Evolutionary conservation across 192 early-diverging fungal genomes (phyloP).

Genomic region (Thamnidium elegans): DNA sequence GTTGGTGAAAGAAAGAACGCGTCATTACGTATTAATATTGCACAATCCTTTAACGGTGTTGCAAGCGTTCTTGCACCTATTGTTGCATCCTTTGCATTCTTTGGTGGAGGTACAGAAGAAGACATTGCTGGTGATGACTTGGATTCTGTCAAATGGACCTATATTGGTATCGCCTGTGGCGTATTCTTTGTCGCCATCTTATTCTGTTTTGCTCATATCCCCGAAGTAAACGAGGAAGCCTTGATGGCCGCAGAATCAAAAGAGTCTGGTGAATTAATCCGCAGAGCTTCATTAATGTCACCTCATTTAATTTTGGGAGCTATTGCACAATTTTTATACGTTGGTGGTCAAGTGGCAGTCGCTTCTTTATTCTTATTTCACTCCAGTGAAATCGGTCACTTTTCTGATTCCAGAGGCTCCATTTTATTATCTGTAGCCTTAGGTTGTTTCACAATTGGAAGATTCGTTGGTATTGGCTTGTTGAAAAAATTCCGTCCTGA

Average conservation of each 20-base stretch:
- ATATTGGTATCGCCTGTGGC: conserved; percentile 32
- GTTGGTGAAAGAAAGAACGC: conserved; percentile 20
- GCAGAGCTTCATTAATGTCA: conserved; percentile 19
- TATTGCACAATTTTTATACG: too few relatives aligned
- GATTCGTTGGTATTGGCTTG: too few relatives aligned
- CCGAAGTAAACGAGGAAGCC: conserved; percentile 42
- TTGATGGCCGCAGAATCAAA: conserved; percentile 34
- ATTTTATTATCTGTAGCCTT: too few relatives aligned
- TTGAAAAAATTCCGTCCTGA: too few relatives aligned
- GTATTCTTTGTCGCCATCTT: conserved; percentile 29
- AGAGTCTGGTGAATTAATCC: conserved; percentile 7
- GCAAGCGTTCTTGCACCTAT: conserved; percentile 29
- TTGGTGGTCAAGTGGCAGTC: too few relatives aligned
- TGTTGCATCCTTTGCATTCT: conserved; percentile 37
- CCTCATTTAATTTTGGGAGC: too few relatives aligned
- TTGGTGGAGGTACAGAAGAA: conserved; percentile 17
- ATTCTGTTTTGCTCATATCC: conserved; percentile 29
- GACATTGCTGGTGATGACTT: conserved; percentile 5
- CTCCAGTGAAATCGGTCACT: too few relatives aligned
- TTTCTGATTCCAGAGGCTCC: too few relatives aligned
- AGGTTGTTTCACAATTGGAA: too few relatives aligned
- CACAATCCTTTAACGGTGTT: conserved; percentile 37
- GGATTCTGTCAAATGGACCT: conserved; percentile 31
- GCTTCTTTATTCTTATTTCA: too few relatives aligned
- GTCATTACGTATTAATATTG: conserved; percentile 32